Percentiles rank a stretch among this genome's conserved stretches.
Evolutionary conservation across 23 red algal species (phyloP).

Genomic region (Chondrus crispus): DNA sequence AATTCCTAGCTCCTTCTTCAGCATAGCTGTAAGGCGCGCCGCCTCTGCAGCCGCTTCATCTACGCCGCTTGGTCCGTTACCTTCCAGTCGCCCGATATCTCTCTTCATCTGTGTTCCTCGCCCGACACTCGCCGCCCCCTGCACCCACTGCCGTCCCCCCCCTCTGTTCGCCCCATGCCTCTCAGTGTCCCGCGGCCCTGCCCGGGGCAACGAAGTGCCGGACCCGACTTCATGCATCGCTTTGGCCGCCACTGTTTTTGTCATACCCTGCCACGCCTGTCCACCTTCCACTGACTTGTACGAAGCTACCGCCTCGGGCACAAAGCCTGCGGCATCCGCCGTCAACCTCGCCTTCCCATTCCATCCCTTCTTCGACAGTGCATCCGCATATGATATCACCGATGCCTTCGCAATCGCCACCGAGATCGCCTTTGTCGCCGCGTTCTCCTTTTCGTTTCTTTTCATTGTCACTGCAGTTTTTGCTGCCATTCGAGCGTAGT

Average conservation of each 20-base stretch:
- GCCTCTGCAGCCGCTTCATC: neutral
- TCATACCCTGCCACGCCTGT: neutral
- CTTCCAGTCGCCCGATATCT: neutral
- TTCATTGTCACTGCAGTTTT: neutral
- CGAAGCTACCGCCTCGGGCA: neutral
- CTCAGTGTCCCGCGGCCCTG: neutral
- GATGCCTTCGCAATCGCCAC: neutral
- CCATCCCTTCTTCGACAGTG: neutral
- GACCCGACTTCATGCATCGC: neutral
- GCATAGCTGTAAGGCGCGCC: neutral
- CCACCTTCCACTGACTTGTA: neutral
- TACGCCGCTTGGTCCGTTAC: neutral
- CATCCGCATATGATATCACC: neutral
- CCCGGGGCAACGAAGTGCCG: neutral
- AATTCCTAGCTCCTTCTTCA: neutral
- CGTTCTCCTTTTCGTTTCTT: neutral
- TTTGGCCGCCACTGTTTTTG: neutral
- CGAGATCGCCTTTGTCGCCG: neutral
- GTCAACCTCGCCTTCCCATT: too few relatives aligned
- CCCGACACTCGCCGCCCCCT: neutral
- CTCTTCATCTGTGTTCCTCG: neutral
- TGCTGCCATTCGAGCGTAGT: conserved; percentile 51
- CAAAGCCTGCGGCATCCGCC: neutral
- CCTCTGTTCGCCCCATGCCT: neutral
- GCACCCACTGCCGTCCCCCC: neutral